A percentile compares a stretch with the other conserved stretches of the same genome.
Conservation (phyloP, 2,329 filamentous ascomycete species). For the Aspergillus carbonarius region DNA sequence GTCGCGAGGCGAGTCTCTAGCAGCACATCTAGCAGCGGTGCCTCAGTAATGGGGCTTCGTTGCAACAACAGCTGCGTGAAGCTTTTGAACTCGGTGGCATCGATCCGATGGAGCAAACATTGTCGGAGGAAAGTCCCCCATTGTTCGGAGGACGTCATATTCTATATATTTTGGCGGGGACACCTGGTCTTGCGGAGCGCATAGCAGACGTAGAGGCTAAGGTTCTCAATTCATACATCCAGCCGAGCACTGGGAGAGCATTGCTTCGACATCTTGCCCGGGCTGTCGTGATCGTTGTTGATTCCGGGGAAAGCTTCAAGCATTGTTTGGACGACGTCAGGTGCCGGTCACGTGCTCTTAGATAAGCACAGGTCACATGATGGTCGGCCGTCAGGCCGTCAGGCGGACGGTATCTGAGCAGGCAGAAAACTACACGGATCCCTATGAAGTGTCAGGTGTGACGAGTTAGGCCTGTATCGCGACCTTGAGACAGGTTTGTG, state of each 20-base stretch:
- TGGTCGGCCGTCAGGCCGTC: not conserved
- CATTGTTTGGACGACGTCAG: conserved; percentile 12
- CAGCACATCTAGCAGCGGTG: conserved; percentile 36
- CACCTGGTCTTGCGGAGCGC: not conserved
- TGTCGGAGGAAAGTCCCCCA: conserved; percentile 39
- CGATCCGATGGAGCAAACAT: conserved; percentile 39
- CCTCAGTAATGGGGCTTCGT: conserved; percentile 32
- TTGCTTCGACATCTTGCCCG: conserved; percentile 14
- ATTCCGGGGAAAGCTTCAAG: conserved; percentile 7
- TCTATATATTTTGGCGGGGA: conserved; percentile 10
- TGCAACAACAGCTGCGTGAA: conserved; percentile 36
- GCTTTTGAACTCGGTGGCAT: conserved; percentile 39
- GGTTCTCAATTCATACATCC: conserved; percentile 4
- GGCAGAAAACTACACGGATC: too few relatives aligned
- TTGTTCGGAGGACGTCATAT: conserved; percentile 33
- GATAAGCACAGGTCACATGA: conserved; percentile 8
- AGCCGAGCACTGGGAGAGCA: conserved; percentile 4
- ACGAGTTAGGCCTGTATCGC: not conserved
- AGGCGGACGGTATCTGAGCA: not conserved
- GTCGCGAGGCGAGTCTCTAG: conserved; percentile 35
- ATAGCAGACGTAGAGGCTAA: conserved; percentile 7
- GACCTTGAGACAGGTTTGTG: not conserved
- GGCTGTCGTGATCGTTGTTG: not conserved
- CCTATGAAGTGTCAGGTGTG: not conserved
- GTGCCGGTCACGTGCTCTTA: conserved; percentile 8